These are phyloP conservation scores for Aurantiochytrium sp. DNA, from an alignment of 108 stramenopile genomes.

Conservation along the genomic window DNA sequence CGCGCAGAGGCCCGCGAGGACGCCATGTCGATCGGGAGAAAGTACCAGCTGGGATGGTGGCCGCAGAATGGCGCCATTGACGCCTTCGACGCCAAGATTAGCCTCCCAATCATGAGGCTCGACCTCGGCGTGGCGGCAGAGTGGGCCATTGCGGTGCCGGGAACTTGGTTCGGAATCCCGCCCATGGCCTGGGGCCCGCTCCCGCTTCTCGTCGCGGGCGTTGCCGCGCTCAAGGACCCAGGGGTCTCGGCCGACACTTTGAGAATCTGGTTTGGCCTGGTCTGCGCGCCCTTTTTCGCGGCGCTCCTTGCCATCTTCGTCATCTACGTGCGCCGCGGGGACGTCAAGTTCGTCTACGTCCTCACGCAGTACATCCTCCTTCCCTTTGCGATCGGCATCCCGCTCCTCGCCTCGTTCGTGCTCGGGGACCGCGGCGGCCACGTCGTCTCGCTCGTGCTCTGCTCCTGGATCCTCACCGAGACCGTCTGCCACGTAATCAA, in stretches of 20 bases:
- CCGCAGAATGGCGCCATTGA: not conserved
- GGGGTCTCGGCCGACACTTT: not conserved
- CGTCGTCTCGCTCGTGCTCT: not conserved
- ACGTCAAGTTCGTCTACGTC: not conserved
- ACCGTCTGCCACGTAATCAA: not conserved
- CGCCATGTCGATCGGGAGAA: not conserved
- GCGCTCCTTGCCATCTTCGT: not conserved
- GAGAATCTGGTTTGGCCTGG: not conserved
- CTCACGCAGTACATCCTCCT: not conserved
- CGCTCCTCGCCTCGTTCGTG: not conserved
- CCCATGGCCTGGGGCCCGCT: not conserved
- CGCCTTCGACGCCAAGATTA: not conserved
- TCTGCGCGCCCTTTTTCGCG: not conserved
- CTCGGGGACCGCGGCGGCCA: not conserved
- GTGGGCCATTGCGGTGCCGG: not conserved
- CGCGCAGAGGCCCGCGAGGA: too few relatives aligned
- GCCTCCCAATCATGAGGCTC: constrained; percentile 14
- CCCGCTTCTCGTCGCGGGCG: not conserved
- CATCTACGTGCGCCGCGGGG: not conserved
- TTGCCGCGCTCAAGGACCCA: not conserved
- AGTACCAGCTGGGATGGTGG: constrained; percentile 10
- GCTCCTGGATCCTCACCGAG: not conserved
- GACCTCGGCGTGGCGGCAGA: not conserved
- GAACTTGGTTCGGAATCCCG: constrained; percentile 1
- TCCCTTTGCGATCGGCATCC: not conserved